phyloP scores from a whole-genome alignment of 768 basidiomycete species.

The Lentinula sp. region DNA sequence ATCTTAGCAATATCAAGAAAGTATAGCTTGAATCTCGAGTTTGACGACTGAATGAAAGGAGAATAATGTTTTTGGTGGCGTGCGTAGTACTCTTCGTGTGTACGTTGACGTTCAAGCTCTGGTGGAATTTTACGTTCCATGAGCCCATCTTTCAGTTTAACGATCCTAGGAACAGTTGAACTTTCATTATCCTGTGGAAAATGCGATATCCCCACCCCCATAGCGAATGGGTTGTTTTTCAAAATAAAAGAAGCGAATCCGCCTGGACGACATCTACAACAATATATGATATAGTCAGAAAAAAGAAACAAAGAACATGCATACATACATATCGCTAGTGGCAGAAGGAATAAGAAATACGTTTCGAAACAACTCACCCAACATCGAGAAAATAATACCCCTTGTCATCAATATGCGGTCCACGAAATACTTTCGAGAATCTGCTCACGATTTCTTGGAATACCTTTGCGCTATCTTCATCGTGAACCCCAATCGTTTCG shows the following conservation, averaged over 20 bases:
- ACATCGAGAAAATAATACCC: background rate
- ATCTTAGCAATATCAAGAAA: conserved; percentile 14
- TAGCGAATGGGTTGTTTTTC: conserved; percentile 15
- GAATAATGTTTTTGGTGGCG: background rate
- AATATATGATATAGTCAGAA: too few species aligned
- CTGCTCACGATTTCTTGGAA: background rate
- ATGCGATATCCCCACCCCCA: conserved; percentile 17
- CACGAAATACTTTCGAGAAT: background rate
- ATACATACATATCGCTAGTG: too few species aligned
- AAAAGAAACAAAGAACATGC: too few species aligned
- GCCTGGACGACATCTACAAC: conserved; percentile 21
- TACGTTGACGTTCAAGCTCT: too few species aligned
- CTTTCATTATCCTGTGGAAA: conserved; percentile 17
- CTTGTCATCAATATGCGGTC: background rate
- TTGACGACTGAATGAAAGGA: background rate
- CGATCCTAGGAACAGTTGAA: too few species aligned
- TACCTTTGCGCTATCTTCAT: background rate
- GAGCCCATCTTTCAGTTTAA: too few species aligned
- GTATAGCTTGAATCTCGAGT: conserved; percentile 11
- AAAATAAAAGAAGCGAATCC: conserved; percentile 25
- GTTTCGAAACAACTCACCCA: background rate
- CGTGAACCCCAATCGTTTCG: too few species aligned
- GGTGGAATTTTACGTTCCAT: too few species aligned
- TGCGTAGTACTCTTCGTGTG: background rate
- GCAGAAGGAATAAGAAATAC: too few species aligned